Evolutionary conservation across 2,329 filamentous ascomycete species (phyloP), one percentile per base, ranked within the genome.

Genomic region (Penicillium sp.): DNA sequence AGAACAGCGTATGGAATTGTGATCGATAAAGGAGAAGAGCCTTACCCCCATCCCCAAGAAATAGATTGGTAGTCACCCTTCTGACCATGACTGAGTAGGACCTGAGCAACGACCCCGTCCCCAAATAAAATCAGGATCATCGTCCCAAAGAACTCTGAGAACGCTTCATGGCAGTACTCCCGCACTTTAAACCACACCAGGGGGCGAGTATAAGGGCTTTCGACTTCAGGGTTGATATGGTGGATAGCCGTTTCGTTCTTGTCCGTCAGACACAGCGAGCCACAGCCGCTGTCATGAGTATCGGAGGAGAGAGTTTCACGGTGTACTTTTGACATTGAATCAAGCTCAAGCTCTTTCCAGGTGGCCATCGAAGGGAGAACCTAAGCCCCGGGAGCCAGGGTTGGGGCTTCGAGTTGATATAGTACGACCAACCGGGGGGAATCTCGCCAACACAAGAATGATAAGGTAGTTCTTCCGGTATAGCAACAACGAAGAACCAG

Each of bases 61-160:
- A 82, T 81, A 5, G 79, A 81, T 60, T 82, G 79, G 61, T 81
- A 82, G 55, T 75, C 68, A 10, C 76, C 75, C 54, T 75, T 76
- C 50, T 70, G 57, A n/a, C 62, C 67, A 40, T 68, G 60, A 55
- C 82, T 86, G 13, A 90, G 77, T 0, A 84, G 74, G 0, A 88
- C 86, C 68, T 90, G 87, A 3, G 87, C 87, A 21, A 89, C 84
- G 52, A 84, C 83, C n/a, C 85, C 86, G 57, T 89, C 82, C 4
- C 87, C 87, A 63, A 90, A 90, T 39, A 89, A 72, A 55, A 90
- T 77, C 58, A 90, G 71, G 52, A 87, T 80, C 75, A 90, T 85
- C 13, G 83, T 86, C 8, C 86, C 86, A 47, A 86, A 80, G 72
- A 89, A 88, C 61, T 89, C 86, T 1, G 84, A 83, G 60, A 88